These are phyloP conservation scores for Pseudogymnoascus sp. DNA, from an alignment of 2,329 filamentous ascomycete genomes.

Conservation along the genomic window DNA sequence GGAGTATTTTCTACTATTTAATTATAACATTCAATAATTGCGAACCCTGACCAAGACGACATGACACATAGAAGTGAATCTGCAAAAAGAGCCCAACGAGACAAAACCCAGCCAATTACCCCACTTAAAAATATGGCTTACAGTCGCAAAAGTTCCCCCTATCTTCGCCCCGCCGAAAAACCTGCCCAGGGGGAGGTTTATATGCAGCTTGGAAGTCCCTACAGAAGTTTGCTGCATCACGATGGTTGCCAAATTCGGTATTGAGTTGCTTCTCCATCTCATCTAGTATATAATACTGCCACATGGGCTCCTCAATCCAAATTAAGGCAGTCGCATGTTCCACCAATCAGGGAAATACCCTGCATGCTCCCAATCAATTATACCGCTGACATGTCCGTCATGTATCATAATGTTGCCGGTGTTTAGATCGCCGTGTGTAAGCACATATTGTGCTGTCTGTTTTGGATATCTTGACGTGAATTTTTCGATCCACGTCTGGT, in stretches of 20 bases:
- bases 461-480: slow-evolving; percentile 13
- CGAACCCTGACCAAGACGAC: background rate
- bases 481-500: background rate
- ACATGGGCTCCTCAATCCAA: background rate
- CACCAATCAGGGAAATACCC: slow-evolving; percentile 34
- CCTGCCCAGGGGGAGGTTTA: background rate
- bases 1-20: background rate
- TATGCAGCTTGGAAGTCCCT: background rate
- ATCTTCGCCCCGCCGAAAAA: background rate
- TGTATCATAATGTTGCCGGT: slow-evolving; percentile 33
- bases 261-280: background rate
- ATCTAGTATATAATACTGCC: background rate
- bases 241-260: background rate
- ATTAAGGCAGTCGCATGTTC: slow-evolving; percentile 20
- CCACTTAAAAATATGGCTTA: background rate
- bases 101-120: background rate
- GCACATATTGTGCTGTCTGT: slow-evolving; percentile 25
- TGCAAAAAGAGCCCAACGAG: background rate
- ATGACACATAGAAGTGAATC: background rate
- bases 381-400: slow-evolving; percentile 29
- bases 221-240: background rate
- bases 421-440: slow-evolving; percentile 32
- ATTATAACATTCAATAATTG: background rate
- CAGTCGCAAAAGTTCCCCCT: background rate
- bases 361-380: slow-evolving; percentile 33